These are phyloP conservation scores for Phenoliferia sp. DNA, from an alignment of 1,284 basidiomycete genomes.

Conservation along the genomic window DNA sequence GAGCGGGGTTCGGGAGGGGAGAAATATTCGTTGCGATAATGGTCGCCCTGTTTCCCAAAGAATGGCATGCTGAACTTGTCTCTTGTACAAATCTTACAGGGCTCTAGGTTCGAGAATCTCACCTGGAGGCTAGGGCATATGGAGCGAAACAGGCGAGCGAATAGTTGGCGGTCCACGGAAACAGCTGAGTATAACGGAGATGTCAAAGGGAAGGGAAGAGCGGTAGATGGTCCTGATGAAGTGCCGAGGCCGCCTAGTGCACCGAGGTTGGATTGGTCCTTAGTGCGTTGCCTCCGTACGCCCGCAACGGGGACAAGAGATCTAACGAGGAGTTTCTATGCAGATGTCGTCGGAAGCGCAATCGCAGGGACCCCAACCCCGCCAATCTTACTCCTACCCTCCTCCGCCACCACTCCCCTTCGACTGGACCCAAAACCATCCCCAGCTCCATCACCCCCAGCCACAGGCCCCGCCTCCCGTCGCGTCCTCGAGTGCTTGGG, in stretches of 20 bases:
- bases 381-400: neutral
- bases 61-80: neutral
- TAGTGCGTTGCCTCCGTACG: neutral
- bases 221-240: neutral
- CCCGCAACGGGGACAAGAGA: slow-evolving; percentile 24
- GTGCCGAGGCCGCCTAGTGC: neutral
- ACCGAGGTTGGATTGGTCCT: neutral
- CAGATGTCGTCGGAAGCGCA: too few species aligned
- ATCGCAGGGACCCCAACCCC: neutral
- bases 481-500: neutral
- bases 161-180: neutral
- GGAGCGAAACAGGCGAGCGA: slow-evolving; percentile 11
- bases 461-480: neutral
- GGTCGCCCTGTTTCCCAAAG: neutral
- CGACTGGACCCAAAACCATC: slow-evolving; percentile 1
- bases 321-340: too few species aligned
- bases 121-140: slow-evolving; percentile 30
- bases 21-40: neutral
- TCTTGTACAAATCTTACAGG: slow-evolving; percentile 5
- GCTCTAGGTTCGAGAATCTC: slow-evolving; percentile 29
- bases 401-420: neutral
- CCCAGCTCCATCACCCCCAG: neutral
- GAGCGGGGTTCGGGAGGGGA: neutral
- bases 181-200: slow-evolving; percentile 12
- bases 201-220: neutral